Percentiles rank a stretch among this genome's conserved stretches.
phyloP scores from a whole-genome alignment of 2,329 filamentous ascomycete genomes.

The Fusarium chaquense region DNA sequence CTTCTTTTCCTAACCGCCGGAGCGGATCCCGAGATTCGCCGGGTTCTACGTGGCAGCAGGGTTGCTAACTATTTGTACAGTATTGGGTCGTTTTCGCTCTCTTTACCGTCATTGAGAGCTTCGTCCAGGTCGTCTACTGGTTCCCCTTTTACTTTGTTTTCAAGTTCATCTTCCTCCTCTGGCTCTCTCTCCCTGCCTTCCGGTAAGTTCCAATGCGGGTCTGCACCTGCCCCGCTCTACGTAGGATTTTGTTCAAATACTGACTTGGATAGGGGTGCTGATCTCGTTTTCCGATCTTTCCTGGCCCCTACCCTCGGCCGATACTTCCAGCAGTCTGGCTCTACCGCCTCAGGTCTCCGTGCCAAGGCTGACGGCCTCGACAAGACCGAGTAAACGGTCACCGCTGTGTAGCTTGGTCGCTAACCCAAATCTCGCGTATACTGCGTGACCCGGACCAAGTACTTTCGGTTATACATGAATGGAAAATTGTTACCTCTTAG shows the following conservation, averaged over 20 bases:
- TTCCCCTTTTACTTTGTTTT: conserved; percentile 99
- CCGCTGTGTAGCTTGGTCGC: conserved; percentile 42
- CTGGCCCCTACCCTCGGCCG: conserved; percentile 90
- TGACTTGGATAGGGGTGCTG: conserved; percentile 77
- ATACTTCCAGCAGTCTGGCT: conserved; percentile 81
- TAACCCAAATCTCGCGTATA: conserved; percentile 43
- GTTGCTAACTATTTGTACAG: conserved; percentile 59
- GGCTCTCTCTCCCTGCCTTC: conserved; percentile 96
- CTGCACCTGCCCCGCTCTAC: conserved; percentile 15
- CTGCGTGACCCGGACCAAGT: conserved; percentile 43
- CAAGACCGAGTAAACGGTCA: conserved; percentile 70
- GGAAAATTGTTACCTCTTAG: conserved; percentile 25
- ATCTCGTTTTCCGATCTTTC: conserved; percentile 97
- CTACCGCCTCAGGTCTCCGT: conserved; percentile 87
- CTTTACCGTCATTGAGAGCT: conserved; percentile 85
- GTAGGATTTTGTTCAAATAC: conserved; percentile 17
- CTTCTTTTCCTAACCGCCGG: conserved; percentile 13
- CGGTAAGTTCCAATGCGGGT: conserved; percentile 69
- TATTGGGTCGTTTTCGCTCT: conserved; percentile 91
- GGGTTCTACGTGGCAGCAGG: conserved; percentile 4
- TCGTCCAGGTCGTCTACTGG: conserved; percentile 89
- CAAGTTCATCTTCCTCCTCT: conserved; percentile 98
- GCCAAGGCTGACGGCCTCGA: conserved; percentile 85
- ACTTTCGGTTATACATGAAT: conserved; percentile 37
- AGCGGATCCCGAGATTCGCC: conserved; percentile 13